Base-by-base conservation (phyloP, 129 eudicot genomes). In the Helianthus tuberosus region DNA sequence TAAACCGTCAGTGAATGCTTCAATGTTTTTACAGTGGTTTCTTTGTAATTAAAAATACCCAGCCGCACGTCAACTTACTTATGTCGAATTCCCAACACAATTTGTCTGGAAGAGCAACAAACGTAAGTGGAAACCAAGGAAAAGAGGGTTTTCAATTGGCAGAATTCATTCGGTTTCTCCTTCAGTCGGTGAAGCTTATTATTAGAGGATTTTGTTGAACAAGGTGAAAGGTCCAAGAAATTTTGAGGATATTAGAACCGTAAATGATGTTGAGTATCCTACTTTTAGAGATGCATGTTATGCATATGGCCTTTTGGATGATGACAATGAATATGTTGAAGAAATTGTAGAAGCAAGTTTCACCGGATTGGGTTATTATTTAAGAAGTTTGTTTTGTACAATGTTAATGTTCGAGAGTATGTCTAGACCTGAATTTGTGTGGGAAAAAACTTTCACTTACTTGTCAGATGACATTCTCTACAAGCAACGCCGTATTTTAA, bases 101-200 rank as follows among this genome's bases (percentile, higher is more conserved):
- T 29, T 23, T 60, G 65, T 65, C 1, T 65, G 70, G 70, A 47
- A 65, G 43, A 43, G 8, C 8, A 0, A 3, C 14, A 41, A 16
- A 14, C 53, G 25, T 4, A 5, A 10, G 43, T 65, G 70, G 15
- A 14, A 39, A 27, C 70, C 36, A 16, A 41, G 52, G 14, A 7
- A 41, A 43, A 41, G 11, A 65, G 36, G 70, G 8, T 39, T 65
- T n/a, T 65, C 35, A 1, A 41, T 65, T 16, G 70, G 70, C 4
- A 8, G 70, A 65, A 65, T 65, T 65, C 70, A 65, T 16, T 6
- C 20, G 52, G n/a, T n/a, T n/a, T n/a, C n/a, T n/a, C n/a, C n/a
- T n/a, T n/a, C n/a, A n/a, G n/a, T n/a, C n/a, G n/a, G 53, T 0
- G 70, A 65, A 44, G 7, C 35, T 2, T 65, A 65, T 65, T 65